These are phyloP conservation scores for Chrysochromulina tobinii DNA, from an alignment of 78 protist genomes.

Conservation along the genomic window DNA sequence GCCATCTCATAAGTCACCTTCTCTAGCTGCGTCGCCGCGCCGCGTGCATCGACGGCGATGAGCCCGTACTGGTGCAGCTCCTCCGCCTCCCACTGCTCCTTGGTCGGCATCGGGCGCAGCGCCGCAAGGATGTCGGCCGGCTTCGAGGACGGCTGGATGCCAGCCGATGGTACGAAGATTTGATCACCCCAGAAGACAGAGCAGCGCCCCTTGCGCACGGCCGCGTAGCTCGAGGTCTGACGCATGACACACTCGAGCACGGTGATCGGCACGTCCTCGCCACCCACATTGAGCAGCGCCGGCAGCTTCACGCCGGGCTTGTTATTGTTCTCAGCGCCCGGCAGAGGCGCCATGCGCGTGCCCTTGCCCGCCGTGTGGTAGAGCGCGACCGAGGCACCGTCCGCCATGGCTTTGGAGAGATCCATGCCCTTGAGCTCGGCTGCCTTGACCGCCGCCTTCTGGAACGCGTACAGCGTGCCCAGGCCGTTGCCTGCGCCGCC, in stretches of 20 bases:
- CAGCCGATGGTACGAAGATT: slow-evolving; percentile 54
- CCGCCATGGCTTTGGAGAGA: not conserved
- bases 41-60: not conserved
- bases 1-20: slow-evolving; percentile 12
- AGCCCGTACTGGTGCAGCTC: slow-evolving; percentile 46
- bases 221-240: slow-evolving; percentile 41
- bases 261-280: slow-evolving; percentile 20
- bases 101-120: slow-evolving; percentile 50
- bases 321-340: slow-evolving; percentile 68
- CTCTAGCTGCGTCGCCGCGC: slow-evolving; percentile 47
- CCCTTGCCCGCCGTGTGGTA: slow-evolving; percentile 66
- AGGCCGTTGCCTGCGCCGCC: slow-evolving; percentile 71
- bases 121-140: slow-evolving; percentile 57
- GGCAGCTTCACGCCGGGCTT: slow-evolving; percentile 68
- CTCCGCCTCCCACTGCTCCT: slow-evolving; percentile 28
- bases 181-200: slow-evolving; percentile 70
- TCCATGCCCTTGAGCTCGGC: slow-evolving; percentile 20
- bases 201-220: slow-evolving; percentile 31
- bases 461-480: slow-evolving; percentile 58
- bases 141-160: not conserved
- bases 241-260: slow-evolving; percentile 56
- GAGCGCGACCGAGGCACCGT: slow-evolving; percentile 32
- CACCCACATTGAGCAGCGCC: not conserved
- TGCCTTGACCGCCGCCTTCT: slow-evolving; percentile 22
- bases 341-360: slow-evolving; percentile 66